Evolutionary conservation across 176 grass and related monocot species (phyloP).

Genomic region (Tillandsia leiboldiana): DNA sequence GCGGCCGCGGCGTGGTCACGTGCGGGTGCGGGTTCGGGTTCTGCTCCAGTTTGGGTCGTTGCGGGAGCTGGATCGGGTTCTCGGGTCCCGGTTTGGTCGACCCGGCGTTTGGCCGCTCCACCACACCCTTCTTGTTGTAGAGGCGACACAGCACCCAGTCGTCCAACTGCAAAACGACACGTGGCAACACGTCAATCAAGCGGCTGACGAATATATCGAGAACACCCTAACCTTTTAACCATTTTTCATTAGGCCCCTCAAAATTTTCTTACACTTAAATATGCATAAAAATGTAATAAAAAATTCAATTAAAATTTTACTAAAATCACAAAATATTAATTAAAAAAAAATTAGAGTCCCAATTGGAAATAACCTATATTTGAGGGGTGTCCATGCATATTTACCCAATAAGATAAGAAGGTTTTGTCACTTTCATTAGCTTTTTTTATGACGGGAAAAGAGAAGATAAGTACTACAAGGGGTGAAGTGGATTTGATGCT

Average conservation of each 20-base stretch:
- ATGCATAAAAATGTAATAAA: slow-evolving; percentile 4
- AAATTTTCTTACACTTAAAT: not conserved
- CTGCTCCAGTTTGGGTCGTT: not conserved
- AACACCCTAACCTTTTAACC: not conserved
- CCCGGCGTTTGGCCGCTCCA: not conserved
- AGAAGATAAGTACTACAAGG: not conserved
- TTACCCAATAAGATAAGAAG: not conserved
- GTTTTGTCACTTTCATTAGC: not conserved
- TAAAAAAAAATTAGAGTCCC: too few species aligned
- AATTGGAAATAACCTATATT: too few species aligned
- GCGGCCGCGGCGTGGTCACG: not conserved
- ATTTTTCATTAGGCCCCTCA: slow-evolving; percentile 2
- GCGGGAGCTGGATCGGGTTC: not conserved
- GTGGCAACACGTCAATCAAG: not conserved
- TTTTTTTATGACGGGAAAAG: not conserved
- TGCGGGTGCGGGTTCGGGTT: not conserved
- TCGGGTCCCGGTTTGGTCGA: not conserved
- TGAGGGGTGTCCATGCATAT: too few species aligned
- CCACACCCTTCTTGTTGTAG: slow-evolving; percentile 33
- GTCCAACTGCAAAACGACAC: slow-evolving; percentile 21
- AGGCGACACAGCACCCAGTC: slow-evolving; percentile 42
- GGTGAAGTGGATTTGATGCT: not conserved
- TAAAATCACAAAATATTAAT: too few species aligned
- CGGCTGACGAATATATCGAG: not conserved
- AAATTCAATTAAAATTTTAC: slow-evolving; percentile 3